Evolutionary conservation across 768 basidiomycete species (phyloP).

Genomic region (Mrakia gelida): DNA sequence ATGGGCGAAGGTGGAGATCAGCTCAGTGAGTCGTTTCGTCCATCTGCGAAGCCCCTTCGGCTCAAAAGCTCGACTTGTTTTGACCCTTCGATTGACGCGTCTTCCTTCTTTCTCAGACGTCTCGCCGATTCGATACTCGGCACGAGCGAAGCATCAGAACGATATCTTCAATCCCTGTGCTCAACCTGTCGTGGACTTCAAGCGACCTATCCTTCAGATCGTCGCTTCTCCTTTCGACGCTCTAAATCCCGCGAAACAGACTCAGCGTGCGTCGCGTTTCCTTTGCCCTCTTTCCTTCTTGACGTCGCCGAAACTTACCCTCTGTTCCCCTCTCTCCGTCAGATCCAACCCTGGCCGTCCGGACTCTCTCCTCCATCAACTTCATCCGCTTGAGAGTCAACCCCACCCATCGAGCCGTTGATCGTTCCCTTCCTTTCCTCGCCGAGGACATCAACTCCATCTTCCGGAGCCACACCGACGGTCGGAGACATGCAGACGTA

Average conservation of each 20-base stretch:
- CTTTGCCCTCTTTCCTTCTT: not conserved
- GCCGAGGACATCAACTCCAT: slow-evolving; percentile 5
- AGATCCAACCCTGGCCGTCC: slow-evolving; percentile 23
- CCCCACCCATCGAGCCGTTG: not conserved
- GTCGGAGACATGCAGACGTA: slow-evolving; percentile 21
- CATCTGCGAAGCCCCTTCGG: too few relatives aligned
- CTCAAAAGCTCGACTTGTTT: not conserved
- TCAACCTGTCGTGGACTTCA: slow-evolving; percentile 12
- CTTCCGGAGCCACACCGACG: not conserved
- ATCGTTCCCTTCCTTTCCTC: not conserved
- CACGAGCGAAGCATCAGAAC: not conserved
- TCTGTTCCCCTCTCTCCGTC: not conserved
- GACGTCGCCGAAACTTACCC: not conserved
- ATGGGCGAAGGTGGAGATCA: slow-evolving; percentile 19
- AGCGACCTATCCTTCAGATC: slow-evolving; percentile 28
- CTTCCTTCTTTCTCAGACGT: slow-evolving; percentile 1
- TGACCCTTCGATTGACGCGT: not conserved
- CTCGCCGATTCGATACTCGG: slow-evolving; percentile 15
- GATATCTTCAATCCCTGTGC: slow-evolving; percentile 19
- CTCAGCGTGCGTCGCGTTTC: not conserved
- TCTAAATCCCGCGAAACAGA: not conserved
- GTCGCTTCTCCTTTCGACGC: slow-evolving; percentile 16
- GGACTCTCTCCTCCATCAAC: slow-evolving; percentile 2
- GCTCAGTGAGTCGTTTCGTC: slow-evolving; percentile 12
- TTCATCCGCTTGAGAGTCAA: slow-evolving; percentile 12